Base-by-base conservation (phyloP, 2,329 filamentous ascomycete species). In the Fonsecaea pedrosoi region DNA sequence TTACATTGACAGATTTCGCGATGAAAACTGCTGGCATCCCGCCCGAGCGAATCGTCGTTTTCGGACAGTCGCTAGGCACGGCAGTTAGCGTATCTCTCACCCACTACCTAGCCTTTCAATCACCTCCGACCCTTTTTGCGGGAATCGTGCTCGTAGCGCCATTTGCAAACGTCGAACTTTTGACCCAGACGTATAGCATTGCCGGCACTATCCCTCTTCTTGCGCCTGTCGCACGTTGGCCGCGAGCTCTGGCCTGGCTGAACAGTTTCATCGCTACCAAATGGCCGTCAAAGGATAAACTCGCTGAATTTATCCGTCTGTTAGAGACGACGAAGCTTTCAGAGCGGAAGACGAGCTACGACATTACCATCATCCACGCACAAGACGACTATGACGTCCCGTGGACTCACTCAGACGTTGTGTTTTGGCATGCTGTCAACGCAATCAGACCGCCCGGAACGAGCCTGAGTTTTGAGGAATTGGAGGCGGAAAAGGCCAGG, bases 21-120 rank as follows among this genome's bases (percentile, higher is more conserved):
- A 78, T 83, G 62, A 76, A 84, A 0, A 80, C 79, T 0, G 85
- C 83, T 2, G 76, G 78, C 0, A 83, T 89, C 3, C 83, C 85
- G 0, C 78, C 85, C 0, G 80, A 81, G 1, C 82, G 84, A 0
- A 89, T 87, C 45, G 79, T 87, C n/a, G 74, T 89, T 25, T 89
- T 86, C 66, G 83, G 80, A 0, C 87, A 89, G 70, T 87, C 84
- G 0, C 77, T 89, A 37, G 87, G 87, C 3, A 87, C 86, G 1
- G 86, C 82, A 0, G 83, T 85, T 8, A 78, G 77, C 35, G 70
- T 82, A 10, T 80, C 81, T 6, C 74, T 86, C 0, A 77, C 80
- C 1, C 76, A 82, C 38, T 78, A 82, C 54, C 79, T 81, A 54
- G 80, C 81, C 0, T 61, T 75, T 2, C 79, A 81, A 64, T 74